Evolutionary conservation across 2,329 filamentous ascomycete genomes (phyloP), one percentile per base, ranked within the genome.

Genomic region (Colletotrichum lentis): DNA sequence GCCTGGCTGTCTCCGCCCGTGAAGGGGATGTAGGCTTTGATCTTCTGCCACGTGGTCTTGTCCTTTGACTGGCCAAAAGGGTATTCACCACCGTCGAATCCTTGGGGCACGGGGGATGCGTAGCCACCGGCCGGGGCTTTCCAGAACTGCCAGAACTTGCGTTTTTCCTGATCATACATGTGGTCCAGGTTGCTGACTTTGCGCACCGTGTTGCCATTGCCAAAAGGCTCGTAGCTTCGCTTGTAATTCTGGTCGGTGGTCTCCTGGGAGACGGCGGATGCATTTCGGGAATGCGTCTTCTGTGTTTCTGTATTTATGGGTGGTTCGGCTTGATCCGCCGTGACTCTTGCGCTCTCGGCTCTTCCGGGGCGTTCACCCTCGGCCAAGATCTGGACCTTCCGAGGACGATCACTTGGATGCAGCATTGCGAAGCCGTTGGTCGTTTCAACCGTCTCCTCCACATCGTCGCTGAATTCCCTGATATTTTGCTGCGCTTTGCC

Each of bases 131-230:
- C 77, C 0, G 88, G 88, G 0, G 86, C 84, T 72, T 88, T 87
- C 88, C 88, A 90, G 67, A 90, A 90, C 69, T 90, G 78, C 80
- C 85, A 90, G 81, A 87, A 90, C 47, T 77, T 80, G 0, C 80
- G 77, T 31, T 81, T 78, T 11, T 84, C 80, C 5, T 78, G 79
- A 59, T 78, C 74, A 61, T 83, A 82, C 77, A 86, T 83, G 12
- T 85, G 82, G 3, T 85, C 81, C 46, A 83, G 73, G 56, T 86
- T 81, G 3, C 77, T 78, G 7, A 82, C 73, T 68, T 82, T 84
- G 53, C 86, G 84, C 5, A 85, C 84, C 0, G 85, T 87, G 72
- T 88, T 88, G 16, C 80, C 81, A 41, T 78, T 73, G 68, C 70
- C 62, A 11, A 64, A 72, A 73, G 75, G 72, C 69, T 73, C 79